phyloP scores from a whole-genome alignment of 441 rosid genomes.

The Populus trichocarpa region DNA sequence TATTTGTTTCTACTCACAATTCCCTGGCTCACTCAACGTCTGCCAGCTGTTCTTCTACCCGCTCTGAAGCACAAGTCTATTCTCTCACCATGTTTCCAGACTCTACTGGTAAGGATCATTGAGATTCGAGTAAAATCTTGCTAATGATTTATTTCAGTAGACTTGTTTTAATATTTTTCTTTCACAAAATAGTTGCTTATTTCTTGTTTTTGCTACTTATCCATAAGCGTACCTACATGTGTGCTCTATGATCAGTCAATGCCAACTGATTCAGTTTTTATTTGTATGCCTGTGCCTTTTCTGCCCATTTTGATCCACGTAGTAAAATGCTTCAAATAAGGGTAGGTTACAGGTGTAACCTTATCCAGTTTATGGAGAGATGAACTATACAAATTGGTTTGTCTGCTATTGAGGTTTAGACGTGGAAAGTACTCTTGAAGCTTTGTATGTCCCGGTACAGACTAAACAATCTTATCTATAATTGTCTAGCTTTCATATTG shows the following conservation, averaged over 20 bases:
- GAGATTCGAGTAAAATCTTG: slow-evolving; percentile 19
- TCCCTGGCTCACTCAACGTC: slow-evolving; percentile 70
- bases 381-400: background rate
- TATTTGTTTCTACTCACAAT: slow-evolving; percentile 62
- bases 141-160: background rate
- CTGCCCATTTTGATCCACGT: background rate
- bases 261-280: background rate
- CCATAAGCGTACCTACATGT: slow-evolving; percentile 1
- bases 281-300: background rate
- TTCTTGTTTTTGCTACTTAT: slow-evolving; percentile 2
- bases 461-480: background rate
- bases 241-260: background rate
- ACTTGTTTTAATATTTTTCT: background rate
- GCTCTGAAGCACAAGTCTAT: slow-evolving; percentile 84
- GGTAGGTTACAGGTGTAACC: background rate
- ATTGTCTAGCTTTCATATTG: background rate
- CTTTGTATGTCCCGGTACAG: background rate
- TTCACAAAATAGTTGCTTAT: background rate
- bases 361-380: background rate
- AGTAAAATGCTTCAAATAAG: background rate
- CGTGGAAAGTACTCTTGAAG: slow-evolving; percentile 1
- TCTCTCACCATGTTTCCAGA: slow-evolving; percentile 62
- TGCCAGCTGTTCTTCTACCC: slow-evolving; percentile 76
- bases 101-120: slow-evolving; percentile 65
- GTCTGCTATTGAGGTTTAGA: background rate